Percentiles rank a stretch among this genome's conserved stretches.
These are phyloP conservation scores for Dacryopinax primogenitus DNA, from an alignment of 768 basidiomycete genomes.

Conservation along the genomic window DNA sequence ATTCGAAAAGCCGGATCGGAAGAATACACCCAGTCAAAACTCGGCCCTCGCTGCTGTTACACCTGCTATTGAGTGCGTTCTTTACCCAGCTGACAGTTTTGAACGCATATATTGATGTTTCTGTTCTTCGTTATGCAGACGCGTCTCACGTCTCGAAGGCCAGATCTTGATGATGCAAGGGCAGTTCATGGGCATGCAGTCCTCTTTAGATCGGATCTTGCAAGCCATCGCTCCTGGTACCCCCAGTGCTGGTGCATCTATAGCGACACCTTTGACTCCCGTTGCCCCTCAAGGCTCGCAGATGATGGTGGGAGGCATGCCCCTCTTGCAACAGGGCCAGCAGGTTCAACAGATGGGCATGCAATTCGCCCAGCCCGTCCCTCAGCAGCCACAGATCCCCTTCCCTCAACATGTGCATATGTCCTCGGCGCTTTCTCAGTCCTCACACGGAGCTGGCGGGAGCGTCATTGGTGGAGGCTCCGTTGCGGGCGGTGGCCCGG, in stretches of 20 bases:
- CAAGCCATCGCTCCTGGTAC: conserved; percentile 42
- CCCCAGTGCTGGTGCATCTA: background rate
- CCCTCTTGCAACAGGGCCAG: conserved; percentile 10
- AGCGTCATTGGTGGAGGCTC: background rate
- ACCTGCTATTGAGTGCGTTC: conserved; percentile 52
- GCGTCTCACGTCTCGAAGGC: conserved; percentile 70
- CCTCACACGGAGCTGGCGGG: conserved; percentile 21
- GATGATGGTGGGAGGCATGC: background rate
- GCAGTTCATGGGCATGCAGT: conserved; percentile 91
- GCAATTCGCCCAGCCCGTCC: conserved; percentile 14
- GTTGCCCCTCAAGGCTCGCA: conserved; percentile 1
- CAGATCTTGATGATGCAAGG: conserved; percentile 85
- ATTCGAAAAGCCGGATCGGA: conserved; percentile 88
- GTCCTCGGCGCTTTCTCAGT: conserved; percentile 11
- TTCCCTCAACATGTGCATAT: background rate
- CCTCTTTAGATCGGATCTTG: conserved; percentile 72
- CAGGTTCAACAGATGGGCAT: background rate
- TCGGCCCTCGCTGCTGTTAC: conserved; percentile 28
- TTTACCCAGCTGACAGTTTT: conserved; percentile 18
- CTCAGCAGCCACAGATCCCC: conserved; percentile 8
- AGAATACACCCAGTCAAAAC: conserved; percentile 36
- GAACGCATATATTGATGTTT: conserved; percentile 11
- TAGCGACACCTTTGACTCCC: conserved; percentile 19
- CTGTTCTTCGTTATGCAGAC: conserved; percentile 38
- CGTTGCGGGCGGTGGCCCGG: no score